These are phyloP conservation scores for Bothriochloa decipiens DNA, from an alignment of 176 grass and related monocot species.

Conservation along the genomic window DNA sequence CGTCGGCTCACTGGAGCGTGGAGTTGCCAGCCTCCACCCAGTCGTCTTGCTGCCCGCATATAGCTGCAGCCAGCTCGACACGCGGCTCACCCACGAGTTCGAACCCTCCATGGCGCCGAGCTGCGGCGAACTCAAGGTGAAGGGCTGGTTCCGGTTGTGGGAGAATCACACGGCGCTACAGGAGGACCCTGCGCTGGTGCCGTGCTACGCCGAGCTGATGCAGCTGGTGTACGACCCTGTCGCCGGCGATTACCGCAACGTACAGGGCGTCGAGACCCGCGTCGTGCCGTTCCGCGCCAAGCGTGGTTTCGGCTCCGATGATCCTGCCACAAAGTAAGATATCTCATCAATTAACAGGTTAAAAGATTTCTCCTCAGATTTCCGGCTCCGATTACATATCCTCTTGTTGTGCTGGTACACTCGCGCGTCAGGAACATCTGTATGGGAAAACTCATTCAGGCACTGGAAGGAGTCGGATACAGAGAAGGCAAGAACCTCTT, in stretches of 20 bases:
- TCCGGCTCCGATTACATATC: too few relatives aligned
- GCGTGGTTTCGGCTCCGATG: neutral
- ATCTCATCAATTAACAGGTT: too few relatives aligned
- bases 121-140: neutral
- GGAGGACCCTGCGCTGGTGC: neutral
- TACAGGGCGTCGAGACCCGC: conserved; percentile 5
- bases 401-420: neutral
- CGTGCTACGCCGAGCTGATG: conserved; percentile 13
- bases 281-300: neutral
- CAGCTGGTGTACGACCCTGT: neutral
- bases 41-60: neutral
- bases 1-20: neutral
- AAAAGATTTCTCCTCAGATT: too few relatives aligned
- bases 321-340: neutral
- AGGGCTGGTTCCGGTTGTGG: conserved; percentile 11
- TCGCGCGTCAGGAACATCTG: neutral
- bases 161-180: neutral
- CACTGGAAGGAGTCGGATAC: conserved; percentile 38
- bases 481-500: conserved; percentile 42
- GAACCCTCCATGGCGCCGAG: neutral
- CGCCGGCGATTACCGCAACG: conserved; percentile 19
- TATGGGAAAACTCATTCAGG: conserved; percentile 14
- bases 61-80: conserved; percentile 10
- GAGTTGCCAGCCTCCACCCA: neutral
- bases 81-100: conserved; percentile 4